Percentiles rank a stretch among this genome's conserved stretches.
These are phyloP conservation scores for Peribolospora baueri DNA, from an alignment of 768 basidiomycete genomes.

Conservation along the genomic window DNA sequence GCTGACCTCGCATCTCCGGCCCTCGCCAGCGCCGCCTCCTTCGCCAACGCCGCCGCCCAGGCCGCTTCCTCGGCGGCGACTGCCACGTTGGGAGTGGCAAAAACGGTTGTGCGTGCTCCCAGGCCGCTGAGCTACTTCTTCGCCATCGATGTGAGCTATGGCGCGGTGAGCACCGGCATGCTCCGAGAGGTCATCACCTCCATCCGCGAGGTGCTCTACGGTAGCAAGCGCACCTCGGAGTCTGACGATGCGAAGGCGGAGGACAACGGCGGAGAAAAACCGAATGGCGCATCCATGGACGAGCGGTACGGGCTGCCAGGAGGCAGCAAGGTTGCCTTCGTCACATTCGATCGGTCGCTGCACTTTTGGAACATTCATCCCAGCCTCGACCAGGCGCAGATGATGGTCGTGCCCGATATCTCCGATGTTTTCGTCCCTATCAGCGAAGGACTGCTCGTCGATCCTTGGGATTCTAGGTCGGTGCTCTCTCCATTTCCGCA, in stretches of 20 bases:
- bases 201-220: conserved; percentile 42
- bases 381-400: conserved; percentile 29
- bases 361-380: conserved; percentile 65
- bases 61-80: neutral
- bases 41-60: conserved; percentile 12
- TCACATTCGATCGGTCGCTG: conserved; percentile 55
- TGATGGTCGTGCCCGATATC: conserved; percentile 65
- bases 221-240: conserved; percentile 22
- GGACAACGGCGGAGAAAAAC: conserved; percentile 7
- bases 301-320: conserved; percentile 8
- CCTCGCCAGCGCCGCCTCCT: conserved; percentile 1
- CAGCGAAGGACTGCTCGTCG: conserved; percentile 44
- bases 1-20: conserved; percentile 8
- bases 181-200: conserved; percentile 38
- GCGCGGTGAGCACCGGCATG: conserved; percentile 44
- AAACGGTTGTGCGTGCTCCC: conserved; percentile 26
- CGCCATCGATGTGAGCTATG: conserved; percentile 55
- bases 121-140: conserved; percentile 55
- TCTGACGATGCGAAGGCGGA: conserved; percentile 10
- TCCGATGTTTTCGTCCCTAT: conserved; percentile 81
- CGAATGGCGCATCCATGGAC: conserved; percentile 1
- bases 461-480: conserved; percentile 45
- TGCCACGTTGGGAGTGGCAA: neutral
- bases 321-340: conserved; percentile 34
- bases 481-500: conserved; percentile 9